A percentile compares a stretch with the other conserved stretches of the same genome.
Conservation (phyloP, 2,329 filamentous ascomycete genomes). For the Aspergillus chevalieri region DNA sequence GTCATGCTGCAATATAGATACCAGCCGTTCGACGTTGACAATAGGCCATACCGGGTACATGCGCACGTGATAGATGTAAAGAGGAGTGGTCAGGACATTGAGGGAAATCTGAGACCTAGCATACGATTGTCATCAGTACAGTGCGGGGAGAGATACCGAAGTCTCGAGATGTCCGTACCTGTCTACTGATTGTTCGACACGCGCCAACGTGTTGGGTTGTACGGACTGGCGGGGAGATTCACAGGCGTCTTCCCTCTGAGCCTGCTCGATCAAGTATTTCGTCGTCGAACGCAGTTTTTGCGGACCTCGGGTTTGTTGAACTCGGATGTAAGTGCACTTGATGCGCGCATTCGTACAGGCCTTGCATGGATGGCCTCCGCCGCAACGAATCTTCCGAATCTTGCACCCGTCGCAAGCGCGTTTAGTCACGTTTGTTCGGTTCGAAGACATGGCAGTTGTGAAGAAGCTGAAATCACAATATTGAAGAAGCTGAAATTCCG, state of each 20-base stretch:
- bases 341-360: constrained; percentile 42
- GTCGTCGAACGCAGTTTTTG: constrained; percentile 31
- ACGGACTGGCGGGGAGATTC: background rate
- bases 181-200: background rate
- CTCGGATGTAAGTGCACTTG: constrained; percentile 47
- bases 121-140: background rate
- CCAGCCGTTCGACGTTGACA: constrained; percentile 41
- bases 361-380: constrained; percentile 43
- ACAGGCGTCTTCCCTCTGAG: constrained; percentile 4
- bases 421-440: constrained; percentile 20
- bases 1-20: constrained; percentile 29
- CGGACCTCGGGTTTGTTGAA: constrained; percentile 43
- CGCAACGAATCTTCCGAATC: constrained; percentile 49
- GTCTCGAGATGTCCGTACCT: background rate
- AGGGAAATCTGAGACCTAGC: constrained; percentile 9
- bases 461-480: too few relatives aligned
- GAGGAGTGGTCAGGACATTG: constrained; percentile 22
- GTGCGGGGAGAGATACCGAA: background rate
- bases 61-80: constrained; percentile 46
- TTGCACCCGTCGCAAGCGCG: constrained; percentile 50
- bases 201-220: background rate
- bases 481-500: background rate
- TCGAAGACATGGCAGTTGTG: constrained; percentile 10
- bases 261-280: constrained; percentile 16
- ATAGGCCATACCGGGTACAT: constrained; percentile 51